Evolutionary conservation across 2,329 filamentous ascomycete genomes (phyloP).

Genomic region (Cladophialophora carrionii): DNA sequence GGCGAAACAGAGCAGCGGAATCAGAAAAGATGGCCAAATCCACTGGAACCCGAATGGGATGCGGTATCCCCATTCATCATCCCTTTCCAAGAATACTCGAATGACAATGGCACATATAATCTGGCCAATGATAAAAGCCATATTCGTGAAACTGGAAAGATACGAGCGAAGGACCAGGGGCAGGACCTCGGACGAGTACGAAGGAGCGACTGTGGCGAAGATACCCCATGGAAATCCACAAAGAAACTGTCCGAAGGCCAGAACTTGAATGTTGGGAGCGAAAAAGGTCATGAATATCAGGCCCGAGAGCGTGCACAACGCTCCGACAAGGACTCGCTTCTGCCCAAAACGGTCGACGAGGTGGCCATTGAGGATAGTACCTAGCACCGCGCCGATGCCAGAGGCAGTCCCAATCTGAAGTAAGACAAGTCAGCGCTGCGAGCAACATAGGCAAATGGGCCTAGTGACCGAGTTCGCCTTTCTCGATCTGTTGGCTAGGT

Average conservation of each 20-base stretch:
- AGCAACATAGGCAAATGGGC: constrained; percentile 53
- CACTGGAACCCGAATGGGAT: constrained; percentile 33
- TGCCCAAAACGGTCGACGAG: constrained; percentile 30
- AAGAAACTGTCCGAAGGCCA: constrained; percentile 40
- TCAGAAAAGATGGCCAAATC: constrained; percentile 39
- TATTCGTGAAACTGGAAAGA: constrained; percentile 23
- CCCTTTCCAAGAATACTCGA: constrained; percentile 22
- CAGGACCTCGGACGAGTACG: constrained; percentile 31
- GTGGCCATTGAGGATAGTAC: constrained; percentile 27
- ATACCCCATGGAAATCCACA: constrained; percentile 37
- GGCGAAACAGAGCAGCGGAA: constrained; percentile 36
- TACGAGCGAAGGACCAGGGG: constrained; percentile 30
- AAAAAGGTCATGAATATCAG: constrained; percentile 42
- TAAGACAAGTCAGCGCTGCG: background rate
- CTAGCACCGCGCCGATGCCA: constrained; percentile 29
- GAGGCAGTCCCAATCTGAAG: constrained; percentile 26
- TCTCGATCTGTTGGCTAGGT: background rate
- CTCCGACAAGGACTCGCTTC: constrained; percentile 29
- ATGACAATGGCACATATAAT: constrained; percentile 43
- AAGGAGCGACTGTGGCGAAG: constrained; percentile 30
- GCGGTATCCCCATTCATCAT: constrained; percentile 40
- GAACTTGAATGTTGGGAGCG: constrained; percentile 37
- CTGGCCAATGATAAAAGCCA: constrained; percentile 37
- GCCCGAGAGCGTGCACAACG: constrained; percentile 23
- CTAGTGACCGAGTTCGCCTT: background rate